phyloP scores from a whole-genome alignment of 208 protist genomes.

The Leptomonas pyrrhocoris region DNA sequence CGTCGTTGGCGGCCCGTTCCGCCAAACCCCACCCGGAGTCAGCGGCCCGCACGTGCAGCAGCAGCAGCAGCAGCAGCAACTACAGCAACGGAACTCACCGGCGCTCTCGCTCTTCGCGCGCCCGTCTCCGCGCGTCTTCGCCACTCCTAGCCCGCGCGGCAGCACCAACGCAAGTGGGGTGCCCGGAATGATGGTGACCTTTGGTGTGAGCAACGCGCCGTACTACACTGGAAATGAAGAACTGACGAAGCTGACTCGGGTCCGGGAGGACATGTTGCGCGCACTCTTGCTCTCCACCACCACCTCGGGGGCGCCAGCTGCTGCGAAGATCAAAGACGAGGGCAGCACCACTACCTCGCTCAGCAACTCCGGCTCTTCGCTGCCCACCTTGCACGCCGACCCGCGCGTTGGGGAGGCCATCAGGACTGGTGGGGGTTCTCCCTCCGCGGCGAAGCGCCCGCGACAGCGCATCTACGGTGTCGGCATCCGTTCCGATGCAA shows the following conservation, averaged over 20 bases:
- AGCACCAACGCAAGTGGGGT: constrained; percentile 10
- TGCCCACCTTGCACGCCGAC: constrained; percentile 10
- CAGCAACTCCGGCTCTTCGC: constrained; percentile 14
- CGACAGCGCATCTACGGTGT: constrained; percentile 33
- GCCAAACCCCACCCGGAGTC: constrained; percentile 1
- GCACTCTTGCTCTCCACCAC: constrained; percentile 19
- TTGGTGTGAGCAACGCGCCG: constrained; percentile 15
- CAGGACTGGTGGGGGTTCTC: not conserved
- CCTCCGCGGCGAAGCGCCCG: constrained; percentile 5
- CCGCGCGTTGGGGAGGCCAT: not conserved
- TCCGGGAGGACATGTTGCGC: constrained; percentile 34
- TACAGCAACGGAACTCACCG: constrained; percentile 3
- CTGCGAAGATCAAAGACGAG: not conserved
- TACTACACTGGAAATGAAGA: constrained; percentile 35
- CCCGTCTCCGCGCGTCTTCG: constrained; percentile 23
- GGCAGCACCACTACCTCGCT: not conserved
- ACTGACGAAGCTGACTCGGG: constrained; percentile 27
- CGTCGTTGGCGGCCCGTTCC: not conserved
- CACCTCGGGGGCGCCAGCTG: not conserved
- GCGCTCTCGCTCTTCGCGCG: constrained; percentile 27
- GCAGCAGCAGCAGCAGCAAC: constrained; percentile 4
- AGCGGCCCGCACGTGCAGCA: not conserved
- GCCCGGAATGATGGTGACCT: constrained; percentile 13
- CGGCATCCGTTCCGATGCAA: constrained; percentile 9
- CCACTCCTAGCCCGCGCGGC: constrained; percentile 30